Evolutionary conservation across 1,284 basidiomycete genomes (phyloP), one percentile per base, ranked within the genome.

Genomic region (Ceratobasidium sp.): DNA sequence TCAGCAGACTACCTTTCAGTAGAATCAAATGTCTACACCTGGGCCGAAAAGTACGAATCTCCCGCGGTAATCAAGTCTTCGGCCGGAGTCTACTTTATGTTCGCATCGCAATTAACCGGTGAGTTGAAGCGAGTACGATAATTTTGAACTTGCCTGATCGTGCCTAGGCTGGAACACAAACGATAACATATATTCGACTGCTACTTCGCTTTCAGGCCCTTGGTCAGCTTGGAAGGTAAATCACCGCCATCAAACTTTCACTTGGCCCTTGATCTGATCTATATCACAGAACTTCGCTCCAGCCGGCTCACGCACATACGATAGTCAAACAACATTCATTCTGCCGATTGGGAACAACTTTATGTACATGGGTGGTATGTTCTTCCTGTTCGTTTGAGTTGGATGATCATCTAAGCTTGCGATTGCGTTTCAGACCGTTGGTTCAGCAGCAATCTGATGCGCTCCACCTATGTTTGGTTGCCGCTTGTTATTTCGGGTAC

Each of bases 151-250:
- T 67, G 17, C 53, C 25, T 38, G 20, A 35, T 15, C 20, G 5
- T 40, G 2, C 29, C 27, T 45, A 67, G 69, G 71, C 20, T 72
- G 71, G 71, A 69, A 70, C 43, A 54, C 69, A 6, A 72, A 72
- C 45, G 71, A 72, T 56, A 72, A 72, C 56, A 70, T 70, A 45
- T 72, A 70, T 43, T 55, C 60, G 1, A 72, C 71, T 17, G 58
- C 62, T 27, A 72, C 69, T 13, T 70, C 64, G 7, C 45, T 72
- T 25, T 67, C 71, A 17, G 69, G 71, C 7, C 69, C 69, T 1
- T 72, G 71, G 71, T 70, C 71, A 13, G 25, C 60, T 25, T 72
- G 71, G 71, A 58, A 69, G 69, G 71, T 72, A n/a, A n/a, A n/a
- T n/a, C n/a, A n/a, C n/a, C n/a, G n/a, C n/a, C n/a, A n/a, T n/a